Percentiles rank a stretch among this genome's conserved stretches.
Conservation (phyloP, 257 asterid genomes). For the Scutellaria minor region DNA sequence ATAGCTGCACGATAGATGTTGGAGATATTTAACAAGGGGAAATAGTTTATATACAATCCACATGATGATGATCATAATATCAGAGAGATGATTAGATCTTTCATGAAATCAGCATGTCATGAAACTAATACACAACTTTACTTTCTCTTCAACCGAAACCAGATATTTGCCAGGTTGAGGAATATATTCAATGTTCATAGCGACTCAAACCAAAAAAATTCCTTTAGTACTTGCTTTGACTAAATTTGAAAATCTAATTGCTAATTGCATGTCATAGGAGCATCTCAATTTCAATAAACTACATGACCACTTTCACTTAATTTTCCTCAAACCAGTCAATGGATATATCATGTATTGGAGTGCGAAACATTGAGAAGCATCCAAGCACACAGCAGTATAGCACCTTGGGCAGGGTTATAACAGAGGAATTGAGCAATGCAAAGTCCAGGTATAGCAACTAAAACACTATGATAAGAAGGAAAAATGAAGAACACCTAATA, state of each 20-base stretch:
- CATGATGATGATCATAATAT: conserved; percentile 17
- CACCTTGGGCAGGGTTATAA: background rate
- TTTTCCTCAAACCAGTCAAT: background rate
- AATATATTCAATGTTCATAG: background rate
- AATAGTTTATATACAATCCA: conserved; percentile 1
- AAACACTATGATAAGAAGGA: background rate
- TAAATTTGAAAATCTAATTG: background rate
- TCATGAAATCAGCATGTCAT: conserved; percentile 15
- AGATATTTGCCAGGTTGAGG: conserved; percentile 1
- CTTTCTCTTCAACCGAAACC: background rate
- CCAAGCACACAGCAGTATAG: conserved; percentile 5
- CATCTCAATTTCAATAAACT: conserved; percentile 1
- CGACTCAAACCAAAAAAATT: background rate
- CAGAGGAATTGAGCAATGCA: background rate
- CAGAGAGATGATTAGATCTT: background rate
- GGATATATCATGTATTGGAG: background rate
- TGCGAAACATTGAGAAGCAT: background rate
- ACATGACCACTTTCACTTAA: conserved; percentile 6
- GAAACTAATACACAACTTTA: conserved; percentile 2
- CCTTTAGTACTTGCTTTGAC: background rate
- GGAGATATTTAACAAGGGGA: conserved; percentile 9
- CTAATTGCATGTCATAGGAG: conserved; percentile 13
- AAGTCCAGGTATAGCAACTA: conserved; percentile 13
- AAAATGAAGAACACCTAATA: background rate
- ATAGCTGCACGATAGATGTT: conserved; percentile 41